These are phyloP conservation scores for Perilla frutescens DNA, from an alignment of 257 asterid genomes.

Conservation along the genomic window DNA sequence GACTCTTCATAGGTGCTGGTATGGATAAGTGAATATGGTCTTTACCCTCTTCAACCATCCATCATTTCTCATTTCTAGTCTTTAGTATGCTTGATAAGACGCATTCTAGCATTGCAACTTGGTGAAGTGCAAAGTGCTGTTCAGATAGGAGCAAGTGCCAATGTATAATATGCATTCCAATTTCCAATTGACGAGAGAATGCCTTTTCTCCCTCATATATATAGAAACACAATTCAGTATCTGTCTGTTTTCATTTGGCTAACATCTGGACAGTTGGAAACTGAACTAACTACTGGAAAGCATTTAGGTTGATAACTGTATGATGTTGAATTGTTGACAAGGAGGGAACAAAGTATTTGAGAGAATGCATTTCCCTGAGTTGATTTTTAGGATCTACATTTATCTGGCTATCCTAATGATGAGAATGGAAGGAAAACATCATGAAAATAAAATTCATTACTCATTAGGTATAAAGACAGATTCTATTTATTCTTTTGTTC, in stretches of 20 bases:
- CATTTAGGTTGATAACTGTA: background rate
- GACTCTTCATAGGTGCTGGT: constrained; percentile 6
- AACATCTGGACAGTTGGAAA: background rate
- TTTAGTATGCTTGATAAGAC: constrained; percentile 9
- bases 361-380: background rate
- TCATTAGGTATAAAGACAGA: background rate
- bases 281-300: background rate
- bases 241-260: background rate
- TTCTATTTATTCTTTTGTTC: background rate
- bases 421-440: constrained; percentile 18
- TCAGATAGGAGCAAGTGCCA: background rate
- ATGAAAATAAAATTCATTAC: background rate
- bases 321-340: background rate
- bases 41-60: background rate
- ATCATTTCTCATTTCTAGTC: background rate
- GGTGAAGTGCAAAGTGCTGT: background rate
- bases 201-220: background rate
- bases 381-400: background rate
- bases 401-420: background rate
- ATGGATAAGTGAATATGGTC: background rate
- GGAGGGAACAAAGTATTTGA: constrained; percentile 1
- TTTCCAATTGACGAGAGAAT: background rate
- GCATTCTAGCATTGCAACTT: background rate
- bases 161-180: background rate
- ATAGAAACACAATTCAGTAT: background rate